Percentiles rank a stretch among this genome's conserved stretches.
Conservation (phyloP, 169 alveolate species). For the Plasmodium sp. region DNA sequence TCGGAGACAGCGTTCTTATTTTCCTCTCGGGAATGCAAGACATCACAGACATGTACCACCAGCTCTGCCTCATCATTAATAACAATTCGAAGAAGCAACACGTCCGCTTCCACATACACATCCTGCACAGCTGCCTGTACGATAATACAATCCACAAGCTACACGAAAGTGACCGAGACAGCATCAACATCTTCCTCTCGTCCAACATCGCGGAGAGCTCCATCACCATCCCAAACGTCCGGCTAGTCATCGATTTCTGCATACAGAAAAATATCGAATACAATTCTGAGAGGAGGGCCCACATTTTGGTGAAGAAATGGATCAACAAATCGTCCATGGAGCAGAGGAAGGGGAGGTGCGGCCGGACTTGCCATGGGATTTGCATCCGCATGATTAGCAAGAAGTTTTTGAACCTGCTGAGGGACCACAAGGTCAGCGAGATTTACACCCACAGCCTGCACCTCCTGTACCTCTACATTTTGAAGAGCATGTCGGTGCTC, state of each 20-base stretch:
- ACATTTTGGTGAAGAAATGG: conserved; percentile 30
- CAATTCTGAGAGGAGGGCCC: conserved; percentile 17
- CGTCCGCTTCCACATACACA: neutral
- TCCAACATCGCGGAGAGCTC: conserved; percentile 53
- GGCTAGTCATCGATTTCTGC: conserved; percentile 52
- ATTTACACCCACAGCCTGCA: conserved; percentile 50
- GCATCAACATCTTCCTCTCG: conserved; percentile 7
- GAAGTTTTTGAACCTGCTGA: conserved; percentile 7
- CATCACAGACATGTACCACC: conserved; percentile 49
- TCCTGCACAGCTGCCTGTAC: conserved; percentile 41
- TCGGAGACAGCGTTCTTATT: conserved; percentile 51
- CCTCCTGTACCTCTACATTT: conserved; percentile 6
- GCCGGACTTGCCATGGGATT: conserved; percentile 53
- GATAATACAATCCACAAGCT: conserved; percentile 14
- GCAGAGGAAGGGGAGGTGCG: conserved; percentile 56
- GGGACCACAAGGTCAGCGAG: conserved; percentile 40
- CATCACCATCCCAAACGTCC: conserved; percentile 39
- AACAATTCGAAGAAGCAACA: neutral
- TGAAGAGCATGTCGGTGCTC: conserved; percentile 44
- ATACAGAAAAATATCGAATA: conserved; percentile 44
- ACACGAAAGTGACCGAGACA: conserved; percentile 5
- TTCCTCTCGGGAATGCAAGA: conserved; percentile 55
- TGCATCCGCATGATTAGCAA: conserved; percentile 57
- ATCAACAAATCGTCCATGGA: conserved; percentile 53
- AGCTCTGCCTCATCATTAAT: conserved; percentile 13